Base-by-base conservation (phyloP, 2,329 filamentous ascomycete species). In the Pezicula carpinea region DNA sequence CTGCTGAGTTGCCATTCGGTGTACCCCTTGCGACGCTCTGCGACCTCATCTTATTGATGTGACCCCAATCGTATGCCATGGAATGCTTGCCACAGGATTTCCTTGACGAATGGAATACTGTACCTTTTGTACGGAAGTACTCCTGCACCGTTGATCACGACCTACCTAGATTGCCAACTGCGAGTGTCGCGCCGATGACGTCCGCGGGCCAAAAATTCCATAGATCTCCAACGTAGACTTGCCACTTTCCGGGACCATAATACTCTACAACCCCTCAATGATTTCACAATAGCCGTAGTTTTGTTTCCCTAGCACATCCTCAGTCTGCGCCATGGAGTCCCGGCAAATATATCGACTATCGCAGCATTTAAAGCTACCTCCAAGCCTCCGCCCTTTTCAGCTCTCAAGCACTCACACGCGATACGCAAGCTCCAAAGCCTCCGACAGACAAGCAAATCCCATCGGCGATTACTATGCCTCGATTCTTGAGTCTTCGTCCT, bases 381-480 rank as follows among this genome's bases (percentile, higher is more conserved):
- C 49, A 7, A 46, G 42, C 31, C 5, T 51, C 40, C 53, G 51
- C 34, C 46, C 43, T 29, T 21, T 53, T 13, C 55, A 49, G 26
- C 41, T 29, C 40, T 45, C 47, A 18, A 31, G 50, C 23, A 11
- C 47, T 32, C 49, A 50, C 31, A 47, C 26, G 6, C 38, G 19
- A 40, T 15, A 11, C 7, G 11, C 43, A 34, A 43, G n/a, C 42
- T 21, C 33, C 18, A 58, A 54, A 44, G 46, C 55, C 35, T 47
- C 51, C 33, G 19, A 49, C 6, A 47, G 58, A 33, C 62, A 65
- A 55, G 60, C 53, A n/a, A 65, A 67, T 14, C 77, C 79, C 0
- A 66, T 82, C 1, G 80, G 80, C 1, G 62, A 68, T 32, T 84
- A 80, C 66, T 84, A 84, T 64, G 72, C 80, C 53, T 64, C 68